phyloP scores from a whole-genome alignment of 2,329 filamentous ascomycete genomes.

The Diaporthe citriasiana region DNA sequence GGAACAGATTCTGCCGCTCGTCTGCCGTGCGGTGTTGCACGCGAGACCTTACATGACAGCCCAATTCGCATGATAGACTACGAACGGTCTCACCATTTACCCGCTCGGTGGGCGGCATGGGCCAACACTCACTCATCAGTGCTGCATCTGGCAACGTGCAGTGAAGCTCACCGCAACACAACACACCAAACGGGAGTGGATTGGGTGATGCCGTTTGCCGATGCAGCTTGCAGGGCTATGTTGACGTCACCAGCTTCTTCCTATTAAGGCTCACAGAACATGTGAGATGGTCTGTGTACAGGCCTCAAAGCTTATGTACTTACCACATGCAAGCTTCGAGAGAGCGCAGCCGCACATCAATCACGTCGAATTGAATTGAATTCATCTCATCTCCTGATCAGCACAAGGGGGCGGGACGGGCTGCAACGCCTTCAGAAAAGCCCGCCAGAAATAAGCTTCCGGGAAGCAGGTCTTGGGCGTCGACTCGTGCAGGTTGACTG shows the following conservation, averaged over 20 bases:
- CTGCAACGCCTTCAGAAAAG: background rate
- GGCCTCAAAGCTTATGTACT: background rate
- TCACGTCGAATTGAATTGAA: slow-evolving; percentile 21
- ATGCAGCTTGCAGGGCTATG: background rate
- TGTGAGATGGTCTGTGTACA: background rate
- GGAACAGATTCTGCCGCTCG: background rate
- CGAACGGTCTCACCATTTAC: background rate
- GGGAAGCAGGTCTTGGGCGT: background rate
- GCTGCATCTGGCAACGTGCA: background rate
- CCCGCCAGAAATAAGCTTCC: slow-evolving; percentile 11
- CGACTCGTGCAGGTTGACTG: background rate
- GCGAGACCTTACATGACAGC: background rate
- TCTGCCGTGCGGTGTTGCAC: background rate
- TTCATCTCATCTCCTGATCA: slow-evolving; percentile 20
- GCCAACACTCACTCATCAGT: background rate
- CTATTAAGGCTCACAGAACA: background rate
- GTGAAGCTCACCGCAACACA: background rate
- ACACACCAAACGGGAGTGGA: background rate
- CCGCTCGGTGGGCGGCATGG: background rate
- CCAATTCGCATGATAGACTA: background rate
- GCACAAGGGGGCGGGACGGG: background rate
- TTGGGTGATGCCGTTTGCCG: background rate
- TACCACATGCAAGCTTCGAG: background rate
- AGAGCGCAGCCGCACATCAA: too few relatives aligned
- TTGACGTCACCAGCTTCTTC: slow-evolving; percentile 11